Base-by-base conservation (phyloP, 768 basidiomycete species). In the Lyophyllum atratum region DNA sequence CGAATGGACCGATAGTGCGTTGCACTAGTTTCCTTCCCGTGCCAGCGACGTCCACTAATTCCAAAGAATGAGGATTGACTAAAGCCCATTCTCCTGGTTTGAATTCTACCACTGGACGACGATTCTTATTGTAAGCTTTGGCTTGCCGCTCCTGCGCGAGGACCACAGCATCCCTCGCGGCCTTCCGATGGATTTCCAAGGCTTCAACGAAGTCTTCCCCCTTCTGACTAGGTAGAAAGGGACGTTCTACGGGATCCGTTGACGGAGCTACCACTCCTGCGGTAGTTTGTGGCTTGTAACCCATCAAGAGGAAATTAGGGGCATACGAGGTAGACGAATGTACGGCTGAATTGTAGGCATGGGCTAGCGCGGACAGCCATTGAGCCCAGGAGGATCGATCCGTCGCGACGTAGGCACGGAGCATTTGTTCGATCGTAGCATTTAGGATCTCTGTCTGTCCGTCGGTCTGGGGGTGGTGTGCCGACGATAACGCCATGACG, bases 381-480 rank as follows among this genome's bases (percentile, higher is more conserved):
- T 57, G 21, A 0, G 70, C 43, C 74, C 74, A 76, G 11, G 58
- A 39, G 10, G 63, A 15, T 14, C 69, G 60, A 21, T 68, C 56
- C 11, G 47, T 53, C 0, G 56, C 61, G 3, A 70, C 68, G 34
- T 68, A 74, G 0, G 69, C 67, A 1, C 65, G 58, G 0, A 74
- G 46, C 62, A 69, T 70, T 25, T 65, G 28, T 22, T 55, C 46
- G 4, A 55, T 46, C 6, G 46, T 31, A 12, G 31, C 24, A 31
- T 55, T 55, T 2, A 58, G 29, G 4, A 49, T n/a, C 34, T 58
- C 56, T 0, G 51, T 71, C 28, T 75, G 72, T 2, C 76, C 72
- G 53, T 80, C 71, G 0, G 73, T 70, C 55, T 78, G 74, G 0
- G 74, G 76, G 54, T 78, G 56, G 12, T 52, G 34, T 40, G 44